Percentiles rank a stretch among this genome's conserved stretches.
Conservation (phyloP, 768 basidiomycete genomes). For the Suillus lakei region DNA sequence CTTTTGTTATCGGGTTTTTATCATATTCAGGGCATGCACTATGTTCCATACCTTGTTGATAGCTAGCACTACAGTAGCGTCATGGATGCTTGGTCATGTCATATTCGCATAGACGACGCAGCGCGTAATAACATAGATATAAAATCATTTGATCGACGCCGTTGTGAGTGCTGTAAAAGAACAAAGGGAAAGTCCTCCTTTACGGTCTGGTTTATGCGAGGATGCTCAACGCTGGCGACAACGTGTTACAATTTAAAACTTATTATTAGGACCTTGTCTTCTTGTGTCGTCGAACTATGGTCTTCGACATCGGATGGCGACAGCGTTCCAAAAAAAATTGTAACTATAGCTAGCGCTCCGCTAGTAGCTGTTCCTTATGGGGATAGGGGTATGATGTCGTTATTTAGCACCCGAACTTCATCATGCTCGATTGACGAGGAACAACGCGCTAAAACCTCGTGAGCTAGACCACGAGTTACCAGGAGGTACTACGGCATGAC, state of each 20-base stretch:
- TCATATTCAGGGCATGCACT: slow-evolving; percentile 8
- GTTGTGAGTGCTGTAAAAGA: not conserved
- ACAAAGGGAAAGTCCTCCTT: not conserved
- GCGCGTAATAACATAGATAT: slow-evolving; percentile 13
- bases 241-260: not conserved
- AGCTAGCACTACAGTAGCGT: slow-evolving; percentile 15
- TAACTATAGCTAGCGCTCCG: not conserved
- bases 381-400: not conserved
- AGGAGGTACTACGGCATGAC: no score
- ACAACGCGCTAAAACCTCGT: no score
- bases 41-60: slow-evolving; percentile 12
- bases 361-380: not conserved
- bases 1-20: slow-evolving; percentile 24
- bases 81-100: slow-evolving; percentile 14
- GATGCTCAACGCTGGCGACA: not conserved
- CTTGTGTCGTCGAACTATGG: not conserved
- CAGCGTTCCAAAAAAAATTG: not conserved
- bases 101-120: slow-evolving; percentile 15
- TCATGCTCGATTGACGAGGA: no score
- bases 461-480: no score
- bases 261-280: not conserved
- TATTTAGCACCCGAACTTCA: not conserved
- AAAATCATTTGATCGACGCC: not conserved
- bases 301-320: not conserved
- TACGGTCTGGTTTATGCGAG: not conserved